A percentile compares a stretch with the other conserved stretches of the same genome.
phyloP scores from a whole-genome alignment of 169 alveolate species.

The Babesia bigemina region DNA sequence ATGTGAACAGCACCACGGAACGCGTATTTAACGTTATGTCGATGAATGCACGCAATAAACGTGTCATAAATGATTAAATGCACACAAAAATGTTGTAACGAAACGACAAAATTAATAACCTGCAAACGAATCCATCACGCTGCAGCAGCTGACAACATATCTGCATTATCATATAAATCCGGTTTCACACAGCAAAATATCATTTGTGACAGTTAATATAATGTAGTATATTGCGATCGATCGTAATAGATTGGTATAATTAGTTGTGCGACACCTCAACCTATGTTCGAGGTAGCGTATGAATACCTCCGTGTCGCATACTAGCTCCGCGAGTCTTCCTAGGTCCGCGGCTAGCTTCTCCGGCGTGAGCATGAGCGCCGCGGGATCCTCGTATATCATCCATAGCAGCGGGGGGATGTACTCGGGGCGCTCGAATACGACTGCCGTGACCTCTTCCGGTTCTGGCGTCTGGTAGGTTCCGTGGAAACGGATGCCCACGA shows the following conservation, averaged over 20 bases:
- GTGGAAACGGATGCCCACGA: conserved; percentile 17
- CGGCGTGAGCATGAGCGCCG: neutral
- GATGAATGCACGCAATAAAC: neutral
- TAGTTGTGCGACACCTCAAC: neutral
- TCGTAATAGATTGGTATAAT: conserved; percentile 3
- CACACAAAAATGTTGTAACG: too few relatives aligned
- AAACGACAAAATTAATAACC: too few relatives aligned
- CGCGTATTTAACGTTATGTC: neutral
- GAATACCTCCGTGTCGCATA: neutral
- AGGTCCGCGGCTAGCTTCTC: neutral
- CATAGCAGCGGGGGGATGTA: conserved; percentile 44
- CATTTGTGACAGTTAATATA: neutral
- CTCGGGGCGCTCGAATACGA: conserved; percentile 17
- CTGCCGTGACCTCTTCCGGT: neutral
- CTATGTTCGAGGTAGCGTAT: neutral
- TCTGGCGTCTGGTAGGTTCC: neutral
- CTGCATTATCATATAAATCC: too few relatives aligned
- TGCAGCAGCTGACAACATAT: too few relatives aligned
- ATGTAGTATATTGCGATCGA: conserved; percentile 12
- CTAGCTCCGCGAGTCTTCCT: neutral
- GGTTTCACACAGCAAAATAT: too few relatives aligned
- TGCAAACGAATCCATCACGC: too few relatives aligned
- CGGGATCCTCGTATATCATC: conserved; percentile 31
- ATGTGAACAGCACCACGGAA: neutral
- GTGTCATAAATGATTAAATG: too few relatives aligned